Conservation (phyloP, 805 yeast genomes). For the Komagataella pseudopastoris region DNA sequence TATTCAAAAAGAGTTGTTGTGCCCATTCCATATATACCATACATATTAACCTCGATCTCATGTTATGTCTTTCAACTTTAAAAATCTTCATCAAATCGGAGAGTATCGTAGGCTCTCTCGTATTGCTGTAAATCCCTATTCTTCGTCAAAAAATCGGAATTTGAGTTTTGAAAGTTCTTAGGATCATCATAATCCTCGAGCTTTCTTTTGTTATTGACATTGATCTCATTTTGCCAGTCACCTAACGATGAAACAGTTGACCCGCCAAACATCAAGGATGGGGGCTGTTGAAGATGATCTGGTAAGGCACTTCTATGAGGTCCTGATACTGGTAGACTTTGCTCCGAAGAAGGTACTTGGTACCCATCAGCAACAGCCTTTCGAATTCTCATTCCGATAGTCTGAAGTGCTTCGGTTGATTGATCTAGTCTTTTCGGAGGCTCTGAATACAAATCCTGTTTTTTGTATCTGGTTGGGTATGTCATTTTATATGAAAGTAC, state of each 20-base stretch:
- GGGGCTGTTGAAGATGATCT: constrained; percentile 33
- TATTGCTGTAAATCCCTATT: constrained; percentile 11
- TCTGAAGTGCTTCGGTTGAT: constrained; percentile 27
- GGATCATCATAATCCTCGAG: not conserved
- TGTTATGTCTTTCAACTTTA: constrained; percentile 8
- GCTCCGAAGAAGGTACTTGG: constrained; percentile 7
- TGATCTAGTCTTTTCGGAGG: constrained; percentile 8
- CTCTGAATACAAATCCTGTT: not conserved
- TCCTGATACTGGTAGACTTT: not conserved
- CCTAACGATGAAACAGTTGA: constrained; percentile 32
- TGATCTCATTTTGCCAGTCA: constrained; percentile 25
- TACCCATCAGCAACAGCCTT: constrained; percentile 56
- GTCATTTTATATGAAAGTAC: not conserved
- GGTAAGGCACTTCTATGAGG: constrained; percentile 12
- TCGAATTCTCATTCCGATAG: constrained; percentile 61
- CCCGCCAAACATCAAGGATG: constrained; percentile 25
- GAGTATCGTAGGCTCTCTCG: constrained; percentile 26
- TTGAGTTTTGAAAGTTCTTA: not conserved
- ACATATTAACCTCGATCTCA: not conserved
- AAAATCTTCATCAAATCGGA: constrained; percentile 35
- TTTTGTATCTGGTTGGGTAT: not conserved
- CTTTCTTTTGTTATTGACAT: constrained; percentile 1
- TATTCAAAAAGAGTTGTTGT: not conserved
- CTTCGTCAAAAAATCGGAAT: constrained; percentile 1
- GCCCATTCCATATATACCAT: not conserved